Evolutionary conservation across 345 rosid species (phyloP).

Genomic region (Kandelia obovata): DNA sequence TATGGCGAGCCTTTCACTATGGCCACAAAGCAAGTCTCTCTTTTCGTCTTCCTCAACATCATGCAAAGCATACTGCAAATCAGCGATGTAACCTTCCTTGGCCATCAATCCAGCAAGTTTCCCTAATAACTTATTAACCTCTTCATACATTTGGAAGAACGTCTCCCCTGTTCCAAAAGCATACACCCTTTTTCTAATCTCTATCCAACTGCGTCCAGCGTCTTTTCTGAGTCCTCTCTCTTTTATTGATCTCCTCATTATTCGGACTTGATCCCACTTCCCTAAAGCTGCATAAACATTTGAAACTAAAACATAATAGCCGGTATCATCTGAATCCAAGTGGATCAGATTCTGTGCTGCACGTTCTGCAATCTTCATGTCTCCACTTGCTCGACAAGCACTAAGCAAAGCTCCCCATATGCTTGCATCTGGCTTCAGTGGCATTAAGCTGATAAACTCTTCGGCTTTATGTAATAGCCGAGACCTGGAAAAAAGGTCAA

Average conservation of each 20-base stretch:
- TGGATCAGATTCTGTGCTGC: conserved; percentile 38
- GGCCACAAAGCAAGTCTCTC: conserved; percentile 53
- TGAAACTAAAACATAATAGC: conserved; percentile 54
- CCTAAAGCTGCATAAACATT: conserved; percentile 52
- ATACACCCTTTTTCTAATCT: conserved; percentile 34
- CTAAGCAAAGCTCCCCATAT: conserved; percentile 61
- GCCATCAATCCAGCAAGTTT: conserved; percentile 42
- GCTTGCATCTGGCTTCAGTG: conserved; percentile 50
- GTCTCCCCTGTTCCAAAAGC: conserved; percentile 48
- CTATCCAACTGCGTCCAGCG: conserved; percentile 61
- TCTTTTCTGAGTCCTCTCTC: conserved; percentile 44
- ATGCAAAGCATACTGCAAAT: conserved; percentile 51
- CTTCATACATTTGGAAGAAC: conserved; percentile 42
- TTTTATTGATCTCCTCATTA: conserved; percentile 38
- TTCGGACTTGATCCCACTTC: conserved; percentile 55
- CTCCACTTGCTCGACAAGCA: conserved; percentile 46
- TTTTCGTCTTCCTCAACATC: conserved; percentile 58
- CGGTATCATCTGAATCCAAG: conserved; percentile 42
- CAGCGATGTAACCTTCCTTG: conserved; percentile 58
- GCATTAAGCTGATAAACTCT: conserved; percentile 47
- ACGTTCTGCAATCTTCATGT: conserved; percentile 42
- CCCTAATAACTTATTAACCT: conserved; percentile 42
- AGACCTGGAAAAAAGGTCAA: conserved; percentile 52
- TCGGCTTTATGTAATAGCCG: conserved; percentile 42
- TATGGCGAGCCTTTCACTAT: conserved; percentile 72